Evolutionary conservation across 116 monocot species (phyloP).

Genomic region (Phalaenopsis hybrid): DNA sequence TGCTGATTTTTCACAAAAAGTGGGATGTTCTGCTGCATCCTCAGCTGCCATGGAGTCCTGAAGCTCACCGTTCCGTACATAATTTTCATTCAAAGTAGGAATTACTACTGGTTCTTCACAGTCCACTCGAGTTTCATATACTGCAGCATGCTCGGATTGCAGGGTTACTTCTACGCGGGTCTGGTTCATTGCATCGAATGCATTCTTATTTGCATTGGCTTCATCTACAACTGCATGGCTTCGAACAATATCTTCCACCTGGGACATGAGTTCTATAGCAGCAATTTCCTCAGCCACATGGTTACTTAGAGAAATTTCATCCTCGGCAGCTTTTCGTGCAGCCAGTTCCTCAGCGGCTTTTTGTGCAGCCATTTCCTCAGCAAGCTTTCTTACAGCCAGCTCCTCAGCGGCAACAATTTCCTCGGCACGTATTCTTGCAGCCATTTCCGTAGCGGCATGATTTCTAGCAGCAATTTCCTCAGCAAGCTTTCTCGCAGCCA

Average conservation of each 20-base stretch:
- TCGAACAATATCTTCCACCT: not conserved
- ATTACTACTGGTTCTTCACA: not conserved
- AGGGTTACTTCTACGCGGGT: not conserved
- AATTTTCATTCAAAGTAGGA: not conserved
- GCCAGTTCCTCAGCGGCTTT: conserved; percentile 25
- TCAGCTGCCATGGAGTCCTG: not conserved
- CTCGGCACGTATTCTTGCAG: conserved; percentile 15
- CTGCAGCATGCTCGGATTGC: not conserved
- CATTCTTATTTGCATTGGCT: not conserved
- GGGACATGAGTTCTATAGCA: not conserved
- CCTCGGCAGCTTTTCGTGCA: not conserved
- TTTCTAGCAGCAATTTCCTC: conserved; percentile 12
- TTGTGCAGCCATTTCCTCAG: conserved; percentile 48
- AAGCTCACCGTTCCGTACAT: not conserved
- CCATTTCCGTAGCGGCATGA: conserved; percentile 11
- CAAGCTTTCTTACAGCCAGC: conserved; percentile 20
- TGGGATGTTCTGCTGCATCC: not conserved
- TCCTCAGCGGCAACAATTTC: conserved; percentile 21
- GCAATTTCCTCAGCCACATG: not conserved
- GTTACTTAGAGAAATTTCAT: conserved; percentile 10
- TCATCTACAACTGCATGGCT: not conserved
- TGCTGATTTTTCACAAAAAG: not conserved
- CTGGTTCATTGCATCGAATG: not conserved
- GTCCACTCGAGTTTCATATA: not conserved
- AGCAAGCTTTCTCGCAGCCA: conserved; percentile 31